Evolutionary conservation across 2,329 filamentous ascomycete species (phyloP).

Genomic region (Botrytis hyacinthi): DNA sequence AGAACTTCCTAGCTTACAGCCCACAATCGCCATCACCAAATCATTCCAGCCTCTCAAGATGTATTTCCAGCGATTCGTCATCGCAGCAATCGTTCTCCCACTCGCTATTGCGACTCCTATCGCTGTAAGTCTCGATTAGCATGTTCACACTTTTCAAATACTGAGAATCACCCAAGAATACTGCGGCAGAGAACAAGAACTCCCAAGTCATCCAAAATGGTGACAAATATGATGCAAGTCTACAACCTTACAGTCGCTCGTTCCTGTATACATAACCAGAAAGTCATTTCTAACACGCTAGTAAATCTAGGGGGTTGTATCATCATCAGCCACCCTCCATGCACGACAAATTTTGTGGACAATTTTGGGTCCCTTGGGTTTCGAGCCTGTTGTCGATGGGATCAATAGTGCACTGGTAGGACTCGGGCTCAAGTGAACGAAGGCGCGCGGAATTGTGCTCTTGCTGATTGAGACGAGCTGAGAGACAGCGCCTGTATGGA

Average conservation of each 20-base stretch:
- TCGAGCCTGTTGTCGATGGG: background rate
- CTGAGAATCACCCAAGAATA: background rate
- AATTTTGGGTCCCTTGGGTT: background rate
- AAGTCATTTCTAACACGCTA: background rate
- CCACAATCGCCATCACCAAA: background rate
- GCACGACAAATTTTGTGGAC: background rate
- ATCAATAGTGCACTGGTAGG: background rate
- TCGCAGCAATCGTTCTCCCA: background rate
- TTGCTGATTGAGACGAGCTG: background rate
- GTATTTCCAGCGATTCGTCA: background rate
- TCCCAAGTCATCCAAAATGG: background rate
- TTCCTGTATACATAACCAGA: background rate
- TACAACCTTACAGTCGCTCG: no score
- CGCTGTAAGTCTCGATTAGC: background rate
- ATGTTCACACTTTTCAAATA: background rate
- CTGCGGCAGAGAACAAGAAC: background rate
- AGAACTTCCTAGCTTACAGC: background rate
- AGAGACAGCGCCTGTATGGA: no score
- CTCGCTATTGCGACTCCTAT: background rate
- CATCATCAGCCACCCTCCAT: background rate
- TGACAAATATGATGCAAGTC: slow-evolving; percentile 3
- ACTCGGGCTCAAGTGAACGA: background rate
- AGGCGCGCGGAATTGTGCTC: background rate
- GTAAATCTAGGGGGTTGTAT: background rate
- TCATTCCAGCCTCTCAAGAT: background rate